Evolutionary conservation across 805 yeast species (phyloP).

Genomic region (Ogataea philodendri): DNA sequence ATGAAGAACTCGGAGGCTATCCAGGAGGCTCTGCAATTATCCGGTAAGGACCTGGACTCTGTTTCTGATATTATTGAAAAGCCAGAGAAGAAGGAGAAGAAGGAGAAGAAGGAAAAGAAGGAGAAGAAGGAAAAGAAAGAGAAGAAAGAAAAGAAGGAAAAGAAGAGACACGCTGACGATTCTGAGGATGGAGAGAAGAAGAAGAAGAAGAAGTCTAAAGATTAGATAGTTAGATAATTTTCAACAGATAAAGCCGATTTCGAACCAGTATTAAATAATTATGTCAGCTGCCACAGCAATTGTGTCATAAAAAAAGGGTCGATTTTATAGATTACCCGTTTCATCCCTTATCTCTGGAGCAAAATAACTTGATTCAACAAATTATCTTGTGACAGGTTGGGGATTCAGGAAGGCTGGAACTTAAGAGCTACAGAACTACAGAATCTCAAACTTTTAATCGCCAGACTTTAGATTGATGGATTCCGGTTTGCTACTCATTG

Average conservation of each 20-base stretch:
- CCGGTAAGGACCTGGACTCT: constrained; percentile 34
- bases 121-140: constrained; percentile 38
- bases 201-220: constrained; percentile 33
- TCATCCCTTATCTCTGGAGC: constrained; percentile 7
- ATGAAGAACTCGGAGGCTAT: constrained; percentile 95
- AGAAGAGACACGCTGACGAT: constrained; percentile 21
- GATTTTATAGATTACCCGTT: constrained; percentile 5
- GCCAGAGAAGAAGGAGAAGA: constrained; percentile 39
- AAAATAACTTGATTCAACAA: too few species aligned
- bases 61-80: constrained; percentile 32
- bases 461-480: too few species aligned
- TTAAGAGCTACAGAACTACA: too few species aligned
- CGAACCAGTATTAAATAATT: constrained; percentile 2
- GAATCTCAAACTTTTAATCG: too few species aligned
- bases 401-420: too few species aligned
- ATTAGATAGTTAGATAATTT: constrained; percentile 7
- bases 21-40: constrained; percentile 79
- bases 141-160: constrained; percentile 36
- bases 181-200: constrained; percentile 16
- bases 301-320: constrained; percentile 2
- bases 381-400: too few species aligned
- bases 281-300: constrained; percentile 4
- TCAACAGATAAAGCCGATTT: constrained; percentile 9
- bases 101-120: constrained; percentile 45
- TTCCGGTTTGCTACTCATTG: too few species aligned